Evolutionary conservation across 805 yeast species (phyloP), one percentile per base, ranked within the genome.

Genomic region (Debaryomyces tyrocola): DNA sequence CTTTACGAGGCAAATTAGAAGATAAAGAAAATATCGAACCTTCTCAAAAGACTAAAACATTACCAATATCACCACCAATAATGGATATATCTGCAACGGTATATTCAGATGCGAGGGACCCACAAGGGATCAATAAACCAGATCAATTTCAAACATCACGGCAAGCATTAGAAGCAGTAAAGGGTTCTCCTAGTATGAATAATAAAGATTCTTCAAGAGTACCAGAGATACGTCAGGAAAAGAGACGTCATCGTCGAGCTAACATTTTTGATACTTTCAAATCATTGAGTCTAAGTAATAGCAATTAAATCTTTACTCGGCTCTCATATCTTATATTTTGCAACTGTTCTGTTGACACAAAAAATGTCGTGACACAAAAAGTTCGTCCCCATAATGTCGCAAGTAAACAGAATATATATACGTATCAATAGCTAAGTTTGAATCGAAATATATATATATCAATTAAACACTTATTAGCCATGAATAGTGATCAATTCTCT

Each of bases 401-500:
- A 31, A n/a, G 34, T 31, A 31, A 31, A 31, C 34, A 31, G 11
- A 31, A 31, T 31, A n/a, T n/a, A 28, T 28, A 31, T 31, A 31
- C 34, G 34, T 31, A 31, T 31, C 34, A 31, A 31, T 31, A 31
- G 34, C 6, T 31, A 2, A 12, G 27, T 9, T 24, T 31, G 14
- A 11, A n/a, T 31, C 3, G 34, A 31, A 31, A n/a, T 14, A 31
- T n/a, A 14, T 31, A 31, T 6, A n/a, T 17, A 17, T 31, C 17
- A 31, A 31, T 6, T 14, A 8, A 31, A 31, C 17, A 31, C 34
- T 31, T 14, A 31, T n/a, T 6, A 31, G 17, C 34, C 36, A 43
- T 33, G 41, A 20, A 29, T 18, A 18, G 20, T 38, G 40, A 14
- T 18, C 40, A 42, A 21, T 53, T 47, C 41, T 20, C 40, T 20